Evolutionary conservation across 768 basidiomycete genomes (phyloP).

Genomic region (Kwoniella sp.): DNA sequence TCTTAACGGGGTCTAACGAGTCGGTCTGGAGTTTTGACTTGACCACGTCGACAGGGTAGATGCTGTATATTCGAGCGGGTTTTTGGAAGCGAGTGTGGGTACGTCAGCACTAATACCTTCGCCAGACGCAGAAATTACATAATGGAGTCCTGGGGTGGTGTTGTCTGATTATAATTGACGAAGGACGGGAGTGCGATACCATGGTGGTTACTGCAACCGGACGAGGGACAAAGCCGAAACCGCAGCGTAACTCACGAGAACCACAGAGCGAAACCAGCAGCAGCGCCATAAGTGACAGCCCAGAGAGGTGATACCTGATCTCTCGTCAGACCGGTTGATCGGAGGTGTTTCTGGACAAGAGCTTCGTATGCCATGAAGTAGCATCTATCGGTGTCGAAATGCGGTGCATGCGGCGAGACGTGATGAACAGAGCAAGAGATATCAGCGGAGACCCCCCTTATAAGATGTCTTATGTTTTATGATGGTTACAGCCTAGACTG

Average conservation of each 20-base stretch:
- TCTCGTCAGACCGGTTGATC: conserved; percentile 56
- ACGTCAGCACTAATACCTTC: too few relatives aligned
- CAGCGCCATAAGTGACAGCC: conserved; percentile 82
- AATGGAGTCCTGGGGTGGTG: background rate
- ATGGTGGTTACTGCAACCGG: conserved; percentile 20
- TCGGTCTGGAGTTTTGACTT: conserved; percentile 97
- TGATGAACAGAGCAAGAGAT: background rate
- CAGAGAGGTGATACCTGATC: conserved; percentile 77
- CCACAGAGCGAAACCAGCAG: conserved; percentile 80
- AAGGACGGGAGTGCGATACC: background rate
- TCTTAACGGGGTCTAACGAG: conserved; percentile 64
- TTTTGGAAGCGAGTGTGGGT: background rate
- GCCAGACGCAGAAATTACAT: background rate
- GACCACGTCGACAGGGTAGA: conserved; percentile 95
- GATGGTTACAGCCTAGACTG: too few relatives aligned
- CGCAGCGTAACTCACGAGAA: conserved; percentile 23
- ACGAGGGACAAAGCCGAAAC: background rate
- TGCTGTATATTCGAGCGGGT: too few relatives aligned
- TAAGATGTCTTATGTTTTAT: too few relatives aligned
- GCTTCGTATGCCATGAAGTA: conserved; percentile 95
- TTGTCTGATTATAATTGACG: background rate
- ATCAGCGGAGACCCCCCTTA: too few relatives aligned
- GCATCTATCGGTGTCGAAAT: conserved; percentile 31
- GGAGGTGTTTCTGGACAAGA: conserved; percentile 81
- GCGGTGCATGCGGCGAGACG: too few relatives aligned